These are phyloP conservation scores for Chaetoceros muelleri DNA, from an alignment of 108 stramenopile species.

Conservation along the genomic window DNA sequence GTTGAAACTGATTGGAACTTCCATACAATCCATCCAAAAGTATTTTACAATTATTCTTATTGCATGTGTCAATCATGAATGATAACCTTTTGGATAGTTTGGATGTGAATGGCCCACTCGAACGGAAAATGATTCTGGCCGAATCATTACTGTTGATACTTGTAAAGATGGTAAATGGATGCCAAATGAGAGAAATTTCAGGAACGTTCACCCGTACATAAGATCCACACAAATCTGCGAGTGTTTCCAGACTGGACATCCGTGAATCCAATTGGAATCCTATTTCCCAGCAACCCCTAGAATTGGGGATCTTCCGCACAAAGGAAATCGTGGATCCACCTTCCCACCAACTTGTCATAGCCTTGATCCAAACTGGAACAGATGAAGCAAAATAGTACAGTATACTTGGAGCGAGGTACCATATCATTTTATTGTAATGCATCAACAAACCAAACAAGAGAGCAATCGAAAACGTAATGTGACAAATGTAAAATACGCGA, in stretches of 20 bases:
- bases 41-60: background rate
- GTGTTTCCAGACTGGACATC: background rate
- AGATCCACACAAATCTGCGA: slow-evolving; percentile 11
- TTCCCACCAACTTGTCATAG: slow-evolving; percentile 8
- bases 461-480: slow-evolving; percentile 22
- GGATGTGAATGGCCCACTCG: background rate
- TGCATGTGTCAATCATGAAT: background rate
- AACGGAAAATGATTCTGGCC: background rate
- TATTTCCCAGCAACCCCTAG: slow-evolving; percentile 20
- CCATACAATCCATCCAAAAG: background rate
- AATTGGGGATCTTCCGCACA: slow-evolving; percentile 23
- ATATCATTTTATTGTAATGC: slow-evolving; percentile 52
- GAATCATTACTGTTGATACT: background rate
- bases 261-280: slow-evolving; percentile 13
- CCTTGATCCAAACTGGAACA: slow-evolving; percentile 23
- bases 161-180: slow-evolving; percentile 37
- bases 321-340: slow-evolving; percentile 17
- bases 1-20: background rate
- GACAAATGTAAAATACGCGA: slow-evolving; percentile 31
- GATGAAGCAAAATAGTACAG: slow-evolving; percentile 45
- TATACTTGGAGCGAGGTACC: slow-evolving; percentile 40
- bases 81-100: background rate
- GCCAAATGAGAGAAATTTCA: slow-evolving; percentile 17
- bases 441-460: slow-evolving; percentile 24
- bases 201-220: slow-evolving; percentile 19